Evolutionary conservation across 169 alveolate genomes (phyloP).

Genomic region (Amoebophrya sp.): DNA sequence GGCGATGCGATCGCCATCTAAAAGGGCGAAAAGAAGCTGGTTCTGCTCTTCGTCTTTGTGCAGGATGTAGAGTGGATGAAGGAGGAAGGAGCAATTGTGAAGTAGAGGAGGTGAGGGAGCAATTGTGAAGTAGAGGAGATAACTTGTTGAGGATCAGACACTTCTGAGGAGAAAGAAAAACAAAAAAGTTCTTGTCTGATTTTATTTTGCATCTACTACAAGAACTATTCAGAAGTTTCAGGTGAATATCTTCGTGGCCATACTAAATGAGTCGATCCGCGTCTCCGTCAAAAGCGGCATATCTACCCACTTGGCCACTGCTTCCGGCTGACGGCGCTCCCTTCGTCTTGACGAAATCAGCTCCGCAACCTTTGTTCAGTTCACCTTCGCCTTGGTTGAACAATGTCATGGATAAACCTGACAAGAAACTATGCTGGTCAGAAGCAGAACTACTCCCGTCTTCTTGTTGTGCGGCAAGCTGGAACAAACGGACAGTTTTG

Average conservation of each 20-base stretch:
- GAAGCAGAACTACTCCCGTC: too few relatives aligned
- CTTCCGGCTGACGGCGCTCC: slow-evolving; percentile 22
- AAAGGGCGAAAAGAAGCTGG: slow-evolving; percentile 41
- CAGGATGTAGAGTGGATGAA: too few relatives aligned
- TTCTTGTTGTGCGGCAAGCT: too few relatives aligned
- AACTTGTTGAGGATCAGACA: background rate
- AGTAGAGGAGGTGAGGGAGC: background rate
- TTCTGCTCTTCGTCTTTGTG: too few relatives aligned
- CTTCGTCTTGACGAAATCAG: slow-evolving; percentile 73
- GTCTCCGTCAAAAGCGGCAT: slow-evolving; percentile 72
- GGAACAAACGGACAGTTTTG: too few relatives aligned
- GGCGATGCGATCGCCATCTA: slow-evolving; percentile 67
- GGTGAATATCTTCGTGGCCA: too few relatives aligned
- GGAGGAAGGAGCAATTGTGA: background rate
- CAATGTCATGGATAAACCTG: too few relatives aligned
- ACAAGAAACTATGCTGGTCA: too few relatives aligned
- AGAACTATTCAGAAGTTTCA: too few relatives aligned
- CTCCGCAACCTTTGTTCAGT: slow-evolving; percentile 74
- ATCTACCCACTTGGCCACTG: slow-evolving; percentile 31
- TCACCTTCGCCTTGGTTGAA: slow-evolving; percentile 25
- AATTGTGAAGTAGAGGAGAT: background rate
- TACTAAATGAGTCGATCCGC: slow-evolving; percentile 77
- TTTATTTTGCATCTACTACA: too few relatives aligned
- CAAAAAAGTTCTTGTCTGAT: background rate
- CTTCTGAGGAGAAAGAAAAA: background rate